These are phyloP conservation scores for Solanum hybrid DNA, from an alignment of 305 asterid genomes.

Conservation along the genomic window DNA sequence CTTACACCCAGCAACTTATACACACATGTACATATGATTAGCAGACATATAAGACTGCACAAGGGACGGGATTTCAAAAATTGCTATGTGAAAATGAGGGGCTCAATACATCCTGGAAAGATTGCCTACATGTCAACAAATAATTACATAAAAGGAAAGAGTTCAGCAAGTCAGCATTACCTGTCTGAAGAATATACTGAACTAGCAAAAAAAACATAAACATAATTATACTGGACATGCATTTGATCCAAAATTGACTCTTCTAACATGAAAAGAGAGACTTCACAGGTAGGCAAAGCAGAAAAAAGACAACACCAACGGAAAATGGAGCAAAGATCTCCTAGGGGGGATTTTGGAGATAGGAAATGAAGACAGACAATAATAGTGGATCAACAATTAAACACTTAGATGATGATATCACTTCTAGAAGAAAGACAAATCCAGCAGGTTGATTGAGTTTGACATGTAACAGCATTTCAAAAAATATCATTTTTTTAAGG, in stretches of 20 bases:
- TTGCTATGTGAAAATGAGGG: neutral
- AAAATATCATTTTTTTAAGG: neutral
- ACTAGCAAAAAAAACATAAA: neutral
- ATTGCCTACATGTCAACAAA: neutral
- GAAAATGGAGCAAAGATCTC: neutral
- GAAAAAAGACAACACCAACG: neutral
- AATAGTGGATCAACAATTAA: neutral
- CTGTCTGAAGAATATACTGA: neutral
- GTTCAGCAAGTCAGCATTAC: neutral
- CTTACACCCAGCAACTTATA: neutral
- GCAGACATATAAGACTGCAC: neutral
- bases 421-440: neutral
- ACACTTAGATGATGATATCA: neutral
- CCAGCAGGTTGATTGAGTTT: neutral
- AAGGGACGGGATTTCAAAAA: neutral
- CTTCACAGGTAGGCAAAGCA: neutral
- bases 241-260: neutral
- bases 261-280: neutral
- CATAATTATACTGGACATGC: neutral
- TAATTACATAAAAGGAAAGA: neutral
- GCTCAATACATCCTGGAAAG: neutral
- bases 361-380: neutral
- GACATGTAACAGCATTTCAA: neutral
- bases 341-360: neutral
- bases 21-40: neutral